Base-by-base conservation (phyloP, 306 rosid species). In the Neltuma alba region DNA sequence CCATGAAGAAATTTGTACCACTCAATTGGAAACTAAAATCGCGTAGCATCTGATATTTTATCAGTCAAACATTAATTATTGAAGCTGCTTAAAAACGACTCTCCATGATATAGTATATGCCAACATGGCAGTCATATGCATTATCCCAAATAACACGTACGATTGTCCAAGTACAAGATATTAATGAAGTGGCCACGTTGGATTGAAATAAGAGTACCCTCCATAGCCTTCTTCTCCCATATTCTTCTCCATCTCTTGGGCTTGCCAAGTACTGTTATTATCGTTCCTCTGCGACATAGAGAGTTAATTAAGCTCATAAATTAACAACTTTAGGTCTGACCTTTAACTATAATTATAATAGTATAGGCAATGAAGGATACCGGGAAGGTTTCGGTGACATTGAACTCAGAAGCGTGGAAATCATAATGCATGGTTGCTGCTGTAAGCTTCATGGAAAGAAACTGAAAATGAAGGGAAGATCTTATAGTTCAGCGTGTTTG, bases 381-480 rank as follows among this genome's bases (percentile, higher is more conserved):
- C 90, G 84, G 90, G 64, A 75, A 27, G 62, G 77, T 62, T 72
- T 83, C 79, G 6, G 72, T n/a, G 25, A 72, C 76, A 78, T 84
- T 81, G 74, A 74, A 75, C 42, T 75, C 84, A 0, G 79, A 45
- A 57, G 54, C 48, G 85, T 75, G 84, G 72, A 84, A 77, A 72
- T 89, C 90, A 77, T 76, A 83, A 55, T 60, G 80, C 83, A 79
- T 80, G 57, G 90, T 91, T 74, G 91, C 96, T 73, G 89, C 86
- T 12, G 93, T 84, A 47, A 91, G 90, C 83, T 91, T 91, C 93
- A 82, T 79, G 41, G 91, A 91, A 8, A 91, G 90, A 70, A 87
- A 91, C 93, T 91, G 57, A 70, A 70, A 37, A 37, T 70, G 27
- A 55, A 33, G 21, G 76, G 6, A 54, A 34, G 27, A 23, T 27